phyloP scores from a whole-genome alignment of 192 early-diverging fungal species.

The Thamnidium elegans region DNA sequence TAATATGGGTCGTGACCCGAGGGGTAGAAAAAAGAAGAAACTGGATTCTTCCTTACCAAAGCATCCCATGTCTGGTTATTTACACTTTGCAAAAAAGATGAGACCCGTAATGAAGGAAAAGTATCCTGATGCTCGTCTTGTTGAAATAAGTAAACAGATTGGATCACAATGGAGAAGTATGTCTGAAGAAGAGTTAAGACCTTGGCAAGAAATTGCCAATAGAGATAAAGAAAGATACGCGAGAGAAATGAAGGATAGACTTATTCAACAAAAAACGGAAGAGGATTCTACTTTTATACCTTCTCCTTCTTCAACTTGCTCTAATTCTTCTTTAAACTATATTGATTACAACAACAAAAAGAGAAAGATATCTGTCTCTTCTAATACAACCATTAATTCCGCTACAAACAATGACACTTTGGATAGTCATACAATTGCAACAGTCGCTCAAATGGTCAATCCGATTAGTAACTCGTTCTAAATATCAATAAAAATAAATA shows the following conservation, averaged over 20 bases:
- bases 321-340: background rate
- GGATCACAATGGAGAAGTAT: conserved; percentile 64
- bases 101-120: conserved; percentile 61
- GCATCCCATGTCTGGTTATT: conserved; percentile 83
- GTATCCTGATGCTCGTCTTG: conserved; percentile 63
- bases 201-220: conserved; percentile 50
- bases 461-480: background rate
- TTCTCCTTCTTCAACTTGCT: background rate
- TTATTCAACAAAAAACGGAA: conserved; percentile 19
- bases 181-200: conserved; percentile 43
- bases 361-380: background rate
- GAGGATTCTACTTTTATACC: background rate
- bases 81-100: conserved; percentile 69
- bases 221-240: conserved; percentile 70
- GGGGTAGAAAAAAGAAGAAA: conserved; percentile 59
- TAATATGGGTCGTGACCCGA: conserved; percentile 26
- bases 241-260: conserved; percentile 46
- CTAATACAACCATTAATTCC: background rate
- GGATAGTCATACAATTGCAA: conserved; percentile 26
- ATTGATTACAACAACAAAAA: conserved; percentile 2
- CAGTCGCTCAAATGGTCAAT: conserved; percentile 27
- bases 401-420: conserved; percentile 7
- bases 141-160: conserved; percentile 73
- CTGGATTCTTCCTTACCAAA: conserved; percentile 74
- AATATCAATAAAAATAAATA: too few species aligned